Evolutionary conservation across 441 rosid genomes (phyloP), one percentile per base, ranked within the genome.

Genomic region (Populus trichocarpa): DNA sequence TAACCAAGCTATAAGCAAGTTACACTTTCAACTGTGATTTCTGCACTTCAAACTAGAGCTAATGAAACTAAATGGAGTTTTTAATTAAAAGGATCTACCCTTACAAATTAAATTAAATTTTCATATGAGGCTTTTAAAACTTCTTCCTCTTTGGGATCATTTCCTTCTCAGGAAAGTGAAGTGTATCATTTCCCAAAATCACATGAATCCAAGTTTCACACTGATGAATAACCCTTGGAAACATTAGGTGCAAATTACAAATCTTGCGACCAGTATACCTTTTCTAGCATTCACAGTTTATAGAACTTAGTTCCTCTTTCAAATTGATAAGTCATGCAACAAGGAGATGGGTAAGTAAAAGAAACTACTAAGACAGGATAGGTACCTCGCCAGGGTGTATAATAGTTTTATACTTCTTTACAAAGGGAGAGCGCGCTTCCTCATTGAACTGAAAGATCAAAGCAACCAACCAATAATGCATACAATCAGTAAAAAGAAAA

Each of bases 341-440:
- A 63, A 25, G 59, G 20, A n/a, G 65, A 32, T 5, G 57, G 65
- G 26, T 10, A 59, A 36, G 67, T 14, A 76, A 25, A 66, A 5
- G 20, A 35, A 67, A 66, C 8, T 4, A 26, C 3, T 33, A 66
- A 22, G 61, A 32, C 57, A 46, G 13, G 4, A 66, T n/a, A 69
- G 69, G 64, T 79, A 93, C 99, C 96, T 95, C 99, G 73, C 99
- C 98, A 65, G 99, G 99, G 89, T 95, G 99, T 81, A 93, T 87
- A 75, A 93, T 90, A 67, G 98, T 95, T 86, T 93, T 95, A 86
- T 79, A 89, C 92, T 92, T 95, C 87, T 88, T 93, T 77, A 95
- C 93, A 85, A 93, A 95, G 6, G 99, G 98, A 77, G 99, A 95
- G 18, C 97, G 92, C 46, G 98, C 92, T 87, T 93, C 98, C 82